These are phyloP conservation scores for Drechslerella dactyloides DNA, from an alignment of 2,329 filamentous ascomycete genomes.

Conservation along the genomic window DNA sequence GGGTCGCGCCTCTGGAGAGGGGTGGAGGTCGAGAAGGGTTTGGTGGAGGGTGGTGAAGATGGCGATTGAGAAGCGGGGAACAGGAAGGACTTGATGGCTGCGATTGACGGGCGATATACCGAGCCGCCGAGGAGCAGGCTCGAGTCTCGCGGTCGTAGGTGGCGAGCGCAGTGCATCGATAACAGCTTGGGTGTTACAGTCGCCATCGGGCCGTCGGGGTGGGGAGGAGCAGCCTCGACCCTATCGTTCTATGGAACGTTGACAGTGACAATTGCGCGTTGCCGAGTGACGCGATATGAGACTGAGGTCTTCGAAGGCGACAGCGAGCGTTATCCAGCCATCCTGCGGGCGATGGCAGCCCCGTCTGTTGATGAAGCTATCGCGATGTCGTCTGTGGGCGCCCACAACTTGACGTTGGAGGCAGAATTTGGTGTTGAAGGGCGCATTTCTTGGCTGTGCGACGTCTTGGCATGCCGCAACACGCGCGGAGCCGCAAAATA, in stretches of 20 bases:
- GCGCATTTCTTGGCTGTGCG: conserved; percentile 23
- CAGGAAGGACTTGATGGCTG: conserved; percentile 38
- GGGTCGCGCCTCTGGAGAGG: conserved; percentile 39
- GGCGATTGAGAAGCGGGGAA: conserved; percentile 13
- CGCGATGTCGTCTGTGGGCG: conserved; percentile 10
- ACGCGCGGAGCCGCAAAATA: not conserved
- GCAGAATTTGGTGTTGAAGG: conserved; percentile 38
- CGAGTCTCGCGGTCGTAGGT: conserved; percentile 19
- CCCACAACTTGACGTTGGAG: conserved; percentile 26
- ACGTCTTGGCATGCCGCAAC: conserved; percentile 34
- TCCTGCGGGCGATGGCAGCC: conserved; percentile 13
- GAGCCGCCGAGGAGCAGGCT: conserved; percentile 9
- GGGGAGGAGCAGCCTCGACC: conserved; percentile 15
- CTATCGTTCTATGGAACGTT: not conserved
- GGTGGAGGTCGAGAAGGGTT: conserved; percentile 39
- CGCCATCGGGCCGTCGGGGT: conserved; percentile 23
- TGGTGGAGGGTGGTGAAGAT: conserved; percentile 11
- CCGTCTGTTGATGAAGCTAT: not conserved
- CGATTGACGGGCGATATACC: conserved; percentile 33
- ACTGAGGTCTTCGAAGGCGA: not conserved
- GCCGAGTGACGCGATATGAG: not conserved
- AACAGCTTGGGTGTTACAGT: conserved; percentile 29
- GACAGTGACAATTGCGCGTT: conserved; percentile 17
- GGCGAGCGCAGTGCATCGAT: conserved; percentile 30
- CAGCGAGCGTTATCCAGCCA: conserved; percentile 19